phyloP scores from a whole-genome alignment of 768 basidiomycete genomes.

The Russula emetica region DNA sequence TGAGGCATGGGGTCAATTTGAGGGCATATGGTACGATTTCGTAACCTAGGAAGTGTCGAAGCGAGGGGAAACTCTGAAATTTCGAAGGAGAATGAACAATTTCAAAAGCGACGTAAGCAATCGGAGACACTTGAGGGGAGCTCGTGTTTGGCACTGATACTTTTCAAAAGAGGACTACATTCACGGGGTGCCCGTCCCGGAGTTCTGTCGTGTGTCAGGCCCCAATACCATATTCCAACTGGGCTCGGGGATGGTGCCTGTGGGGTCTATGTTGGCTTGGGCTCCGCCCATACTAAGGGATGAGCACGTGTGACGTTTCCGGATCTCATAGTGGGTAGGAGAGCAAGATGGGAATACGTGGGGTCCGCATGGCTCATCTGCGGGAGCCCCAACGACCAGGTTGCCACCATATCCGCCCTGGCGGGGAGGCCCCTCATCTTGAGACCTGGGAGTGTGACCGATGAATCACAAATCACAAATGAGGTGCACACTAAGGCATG shows the following conservation, averaged over 20 bases:
- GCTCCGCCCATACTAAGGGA: neutral
- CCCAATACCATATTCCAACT: neutral
- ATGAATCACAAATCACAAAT: neutral
- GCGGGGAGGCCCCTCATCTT: neutral
- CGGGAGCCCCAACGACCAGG: neutral
- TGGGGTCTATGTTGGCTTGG: neutral
- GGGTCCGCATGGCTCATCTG: neutral
- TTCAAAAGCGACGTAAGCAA: neutral
- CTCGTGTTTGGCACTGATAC: neutral
- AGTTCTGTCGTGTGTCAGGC: neutral
- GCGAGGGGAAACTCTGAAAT: neutral
- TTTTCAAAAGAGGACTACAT: neutral
- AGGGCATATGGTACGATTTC: too few species aligned
- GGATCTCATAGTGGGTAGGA: neutral
- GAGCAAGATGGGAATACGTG: neutral
- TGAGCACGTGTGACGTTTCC: neutral
- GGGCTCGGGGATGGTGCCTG: neutral
- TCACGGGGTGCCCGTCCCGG: neutral
- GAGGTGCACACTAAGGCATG: neutral
- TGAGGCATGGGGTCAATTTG: neutral
- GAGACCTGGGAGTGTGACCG: neutral
- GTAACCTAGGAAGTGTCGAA: neutral
- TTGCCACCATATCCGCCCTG: neutral
- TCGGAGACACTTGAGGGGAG: neutral
- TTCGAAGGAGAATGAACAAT: neutral